Evolutionary conservation across 1,139 yeast genomes (phyloP), one percentile per base, ranked within the genome.

Genomic region (Zygosaccharomyces pseudobailii): DNA sequence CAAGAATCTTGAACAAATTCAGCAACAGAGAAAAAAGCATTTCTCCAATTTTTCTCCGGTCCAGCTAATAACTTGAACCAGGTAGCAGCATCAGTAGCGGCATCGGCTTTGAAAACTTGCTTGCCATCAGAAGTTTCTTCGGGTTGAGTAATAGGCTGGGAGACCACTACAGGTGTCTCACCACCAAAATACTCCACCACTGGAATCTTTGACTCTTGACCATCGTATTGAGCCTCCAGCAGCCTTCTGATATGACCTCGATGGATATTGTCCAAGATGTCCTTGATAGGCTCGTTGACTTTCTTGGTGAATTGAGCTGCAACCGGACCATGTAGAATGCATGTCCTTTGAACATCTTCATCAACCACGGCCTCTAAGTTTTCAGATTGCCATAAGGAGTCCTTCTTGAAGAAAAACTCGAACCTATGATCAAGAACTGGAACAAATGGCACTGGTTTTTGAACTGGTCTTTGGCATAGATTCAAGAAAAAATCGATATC

Each of bases 341-440:
- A 94, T 21, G 97, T 90, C 77, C 98, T 87, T 71, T 90, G 94
- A 55, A 92, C 97, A 69, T 92, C 99, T 65, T 85, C 90, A 59
- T 79, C 98, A 55, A 87, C 92, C 64, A 92, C 97, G 54, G 97
- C 87, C 68, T 90, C 97, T 65, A 92, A 79, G 67, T 88, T 94
- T 75, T 92, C 98, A 32, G 96, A 87, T 78, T 92, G 99, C 98
- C 98, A 92, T 67, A 92, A 78, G 42, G 97, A 90, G 71, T 92
- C 99, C 75, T 92, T 92, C 82, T 92, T 92, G 80, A 92, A 94
- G 79, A 87, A 92, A 66, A 84, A 84, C 70, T 92, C 97, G 63
- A 92, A 89, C 73, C 88, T 85, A 58, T 87, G 95, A 66, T 94
- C 96, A 69, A 92, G 78, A 25, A 88, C 86, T 43, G 99, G 99